Percentiles rank a stretch among this genome's conserved stretches.
These are phyloP conservation scores for Cryptococcus sp. DNA, from an alignment of 1,284 basidiomycete species.

Conservation along the genomic window DNA sequence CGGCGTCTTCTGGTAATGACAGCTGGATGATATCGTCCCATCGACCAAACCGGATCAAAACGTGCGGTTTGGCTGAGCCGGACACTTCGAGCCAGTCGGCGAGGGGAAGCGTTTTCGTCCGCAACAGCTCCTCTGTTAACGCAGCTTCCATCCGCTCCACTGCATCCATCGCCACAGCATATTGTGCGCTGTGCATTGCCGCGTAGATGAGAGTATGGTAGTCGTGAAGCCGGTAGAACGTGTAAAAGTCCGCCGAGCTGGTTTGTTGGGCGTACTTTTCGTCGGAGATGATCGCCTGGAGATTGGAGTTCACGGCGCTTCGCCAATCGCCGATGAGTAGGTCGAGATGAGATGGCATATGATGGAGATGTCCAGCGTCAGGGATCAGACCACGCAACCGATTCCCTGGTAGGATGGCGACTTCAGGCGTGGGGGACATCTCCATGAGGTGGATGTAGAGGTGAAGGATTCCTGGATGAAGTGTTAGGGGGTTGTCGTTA, in stretches of 20 bases:
- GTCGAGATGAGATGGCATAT: slow-evolving; percentile 50
- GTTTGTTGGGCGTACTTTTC: slow-evolving; percentile 31
- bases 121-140: slow-evolving; percentile 30
- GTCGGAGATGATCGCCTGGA: slow-evolving; percentile 35
- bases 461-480: slow-evolving; percentile 44
- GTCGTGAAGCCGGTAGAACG: slow-evolving; percentile 46
- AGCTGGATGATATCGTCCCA: slow-evolving; percentile 42
- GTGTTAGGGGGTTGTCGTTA: slow-evolving; percentile 3
- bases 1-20: slow-evolving; percentile 26
- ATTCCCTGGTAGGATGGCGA: slow-evolving; percentile 36
- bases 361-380: slow-evolving; percentile 43
- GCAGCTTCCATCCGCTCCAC: slow-evolving; percentile 37
- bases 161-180: slow-evolving; percentile 25
- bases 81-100: slow-evolving; percentile 44
- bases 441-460: slow-evolving; percentile 50
- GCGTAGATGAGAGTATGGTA: slow-evolving; percentile 43
- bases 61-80: slow-evolving; percentile 31
- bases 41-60: slow-evolving; percentile 44
- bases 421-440: slow-evolving; percentile 40
- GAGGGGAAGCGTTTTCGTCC: slow-evolving; percentile 27
- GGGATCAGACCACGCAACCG: slow-evolving; percentile 36
- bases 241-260: slow-evolving; percentile 33
- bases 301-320: slow-evolving; percentile 35
- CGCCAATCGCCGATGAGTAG: slow-evolving; percentile 47
- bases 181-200: slow-evolving; percentile 47